Evolutionary conservation across 78 protist genomes (phyloP).

Genomic region (Speleostelium caveatum): DNA sequence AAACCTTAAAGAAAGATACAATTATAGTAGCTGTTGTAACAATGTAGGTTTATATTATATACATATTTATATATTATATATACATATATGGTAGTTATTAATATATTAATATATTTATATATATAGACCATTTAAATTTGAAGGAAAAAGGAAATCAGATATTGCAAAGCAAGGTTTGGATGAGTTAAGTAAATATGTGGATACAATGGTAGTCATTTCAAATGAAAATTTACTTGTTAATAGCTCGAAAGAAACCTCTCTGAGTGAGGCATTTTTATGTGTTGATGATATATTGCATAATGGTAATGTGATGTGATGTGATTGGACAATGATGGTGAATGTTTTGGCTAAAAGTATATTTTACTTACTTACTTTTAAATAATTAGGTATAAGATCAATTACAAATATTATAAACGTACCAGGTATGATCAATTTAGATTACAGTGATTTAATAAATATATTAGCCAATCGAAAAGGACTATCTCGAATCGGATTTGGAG

Average conservation of each 20-base stretch:
- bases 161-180: slow-evolving; percentile 71
- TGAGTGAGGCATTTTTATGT: slow-evolving; percentile 75
- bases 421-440: slow-evolving; percentile 89
- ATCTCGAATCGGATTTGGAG: slow-evolving; percentile 54
- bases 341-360: too few relatives aligned
- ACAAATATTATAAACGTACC: slow-evolving; percentile 85
- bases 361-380: too few relatives aligned
- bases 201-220: slow-evolving; percentile 82
- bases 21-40: slow-evolving; percentile 82
- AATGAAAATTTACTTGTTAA: slow-evolving; percentile 75
- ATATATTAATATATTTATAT: not conserved
- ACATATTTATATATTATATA: not conserved
- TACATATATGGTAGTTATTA: too few relatives aligned
- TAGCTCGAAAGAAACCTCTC: slow-evolving; percentile 9
- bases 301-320: too few relatives aligned
- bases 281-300: slow-evolving; percentile 81
- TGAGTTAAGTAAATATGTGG: slow-evolving; percentile 70
- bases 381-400: slow-evolving; percentile 80
- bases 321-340: too few relatives aligned
- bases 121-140: slow-evolving; percentile 77
- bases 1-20: slow-evolving; percentile 31
- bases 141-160: slow-evolving; percentile 48
- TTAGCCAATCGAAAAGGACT: slow-evolving; percentile 20
- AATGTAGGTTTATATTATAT: slow-evolving; percentile 5
- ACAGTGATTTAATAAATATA: slow-evolving; percentile 73